Conservation (phyloP, 108 stramenopile genomes). For the Pseudonitzschia multiseries region DNA sequence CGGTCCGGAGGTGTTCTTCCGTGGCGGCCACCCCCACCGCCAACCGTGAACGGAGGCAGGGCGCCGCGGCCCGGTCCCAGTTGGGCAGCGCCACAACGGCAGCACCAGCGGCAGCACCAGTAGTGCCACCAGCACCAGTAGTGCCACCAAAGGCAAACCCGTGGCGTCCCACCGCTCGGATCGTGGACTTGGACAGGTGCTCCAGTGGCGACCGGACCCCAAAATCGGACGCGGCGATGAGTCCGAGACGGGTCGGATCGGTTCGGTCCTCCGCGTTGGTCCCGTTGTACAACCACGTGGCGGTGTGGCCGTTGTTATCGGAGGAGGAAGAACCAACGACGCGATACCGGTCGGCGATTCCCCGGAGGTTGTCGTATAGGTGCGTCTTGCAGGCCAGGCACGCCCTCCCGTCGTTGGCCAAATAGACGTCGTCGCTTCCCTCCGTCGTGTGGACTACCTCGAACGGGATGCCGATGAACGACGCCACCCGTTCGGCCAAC, state of each 20-base stretch:
- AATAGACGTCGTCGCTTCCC: constrained; percentile 77
- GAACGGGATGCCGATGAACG: constrained; percentile 65
- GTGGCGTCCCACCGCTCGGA: constrained; percentile 68
- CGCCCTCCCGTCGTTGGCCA: constrained; percentile 83
- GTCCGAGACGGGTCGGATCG: constrained; percentile 86
- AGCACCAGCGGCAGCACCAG: no score
- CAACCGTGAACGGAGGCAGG: constrained; percentile 88
- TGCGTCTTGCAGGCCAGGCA: constrained; percentile 96
- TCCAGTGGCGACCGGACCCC: constrained; percentile 78
- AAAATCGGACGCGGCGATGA: constrained; percentile 74
- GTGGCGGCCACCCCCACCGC: constrained; percentile 89
- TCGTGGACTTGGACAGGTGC: constrained; percentile 71
- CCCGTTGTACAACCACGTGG: constrained; percentile 86
- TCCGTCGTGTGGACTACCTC: constrained; percentile 70
- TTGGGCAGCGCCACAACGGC: no score
- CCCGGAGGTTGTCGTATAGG: constrained; percentile 66
- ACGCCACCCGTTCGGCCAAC: constrained; percentile 73
- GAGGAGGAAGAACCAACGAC: background rate
- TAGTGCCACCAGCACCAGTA: no score
- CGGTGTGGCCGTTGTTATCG: constrained; percentile 1
- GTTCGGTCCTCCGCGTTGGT: constrained; percentile 88
- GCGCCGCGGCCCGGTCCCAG: constrained; percentile 91
- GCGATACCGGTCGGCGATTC: constrained; percentile 28
- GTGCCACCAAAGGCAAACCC: constrained; percentile 59
- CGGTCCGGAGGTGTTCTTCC: constrained; percentile 60